A percentile compares a stretch with the other conserved stretches of the same genome.
phyloP scores from a whole-genome alignment of 441 rosid genomes.

The Oxalis stricta region DNA sequence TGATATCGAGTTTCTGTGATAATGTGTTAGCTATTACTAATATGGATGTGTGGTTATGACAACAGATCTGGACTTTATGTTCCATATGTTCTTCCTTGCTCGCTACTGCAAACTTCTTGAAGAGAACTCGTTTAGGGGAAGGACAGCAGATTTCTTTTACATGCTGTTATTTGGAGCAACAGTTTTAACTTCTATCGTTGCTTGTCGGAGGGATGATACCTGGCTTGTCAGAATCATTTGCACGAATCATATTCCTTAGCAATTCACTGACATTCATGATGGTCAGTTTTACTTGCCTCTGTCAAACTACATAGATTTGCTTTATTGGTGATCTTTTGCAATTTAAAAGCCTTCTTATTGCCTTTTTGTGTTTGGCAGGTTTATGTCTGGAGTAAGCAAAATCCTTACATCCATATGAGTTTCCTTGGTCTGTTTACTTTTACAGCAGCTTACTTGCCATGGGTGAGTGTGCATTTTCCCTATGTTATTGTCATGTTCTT shows the following conservation, averaged over 20 bases:
- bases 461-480: slow-evolving; percentile 61
- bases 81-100: slow-evolving; percentile 98
- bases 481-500: too few relatives aligned
- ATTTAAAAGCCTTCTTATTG: slow-evolving; percentile 2
- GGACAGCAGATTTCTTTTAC: slow-evolving; percentile 96
- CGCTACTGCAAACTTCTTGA: slow-evolving; percentile 98
- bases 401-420: slow-evolving; percentile 97
- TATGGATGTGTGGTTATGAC: slow-evolving; percentile 3
- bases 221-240: slow-evolving; percentile 78
- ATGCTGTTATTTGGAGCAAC: slow-evolving; percentile 94
- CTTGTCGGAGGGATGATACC: slow-evolving; percentile 96
- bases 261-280: slow-evolving; percentile 98
- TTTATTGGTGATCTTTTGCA: slow-evolving; percentile 6
- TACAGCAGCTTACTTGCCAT: slow-evolving; percentile 94
- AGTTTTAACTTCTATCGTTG: slow-evolving; percentile 74
- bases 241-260: slow-evolving; percentile 94
- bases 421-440: slow-evolving; percentile 94
- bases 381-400: slow-evolving; percentile 99
- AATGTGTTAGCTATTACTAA: slow-evolving; percentile 3
- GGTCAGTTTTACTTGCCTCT: slow-evolving; percentile 34
- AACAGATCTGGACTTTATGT: slow-evolving; percentile 97
- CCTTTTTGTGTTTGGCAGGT: slow-evolving; percentile 36
- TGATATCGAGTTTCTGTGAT: neutral
- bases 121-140: slow-evolving; percentile 97
- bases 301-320: slow-evolving; percentile 1